phyloP scores from a whole-genome alignment of 495 filamentous ascomycete genomes.

The Cetradonia linearis region DNA sequence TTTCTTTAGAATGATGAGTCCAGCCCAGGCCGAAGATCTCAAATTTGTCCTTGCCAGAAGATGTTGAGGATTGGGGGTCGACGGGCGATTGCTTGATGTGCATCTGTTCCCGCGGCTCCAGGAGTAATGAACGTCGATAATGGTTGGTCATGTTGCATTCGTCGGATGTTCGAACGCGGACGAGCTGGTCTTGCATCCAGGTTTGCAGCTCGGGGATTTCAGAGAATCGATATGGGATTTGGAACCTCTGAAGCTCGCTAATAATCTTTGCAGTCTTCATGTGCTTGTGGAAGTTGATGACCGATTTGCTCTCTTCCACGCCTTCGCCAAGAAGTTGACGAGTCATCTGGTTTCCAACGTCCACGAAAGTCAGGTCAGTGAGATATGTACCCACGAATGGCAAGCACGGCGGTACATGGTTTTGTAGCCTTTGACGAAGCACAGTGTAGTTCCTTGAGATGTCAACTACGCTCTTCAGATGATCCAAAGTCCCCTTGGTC shows the following conservation, averaged over 20 bases:
- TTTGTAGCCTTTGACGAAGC: conserved; percentile 78
- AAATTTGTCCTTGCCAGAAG: conserved; percentile 41
- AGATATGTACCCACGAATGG: conserved; percentile 97
- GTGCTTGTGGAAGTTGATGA: conserved; percentile 99
- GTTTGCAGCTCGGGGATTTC: conserved; percentile 86
- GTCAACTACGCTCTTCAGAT: conserved; percentile 73
- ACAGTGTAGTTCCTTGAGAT: conserved; percentile 82
- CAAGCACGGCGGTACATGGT: conserved; percentile 82
- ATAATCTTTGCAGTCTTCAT: conserved; percentile 90
- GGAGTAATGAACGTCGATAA: conserved; percentile 73
- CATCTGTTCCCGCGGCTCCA: conserved; percentile 70
- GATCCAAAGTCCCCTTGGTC: conserved; percentile 68
- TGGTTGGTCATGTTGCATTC: conserved; percentile 74
- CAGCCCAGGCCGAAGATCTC: conserved; percentile 42
- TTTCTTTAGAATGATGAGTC: conserved; percentile 42
- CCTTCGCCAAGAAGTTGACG: conserved; percentile 37
- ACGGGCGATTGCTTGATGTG: conserved; percentile 14
- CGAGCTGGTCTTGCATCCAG: conserved; percentile 81
- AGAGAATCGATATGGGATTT: conserved; percentile 80
- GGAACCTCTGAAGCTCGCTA: conserved; percentile 91
- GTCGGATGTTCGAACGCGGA: conserved; percentile 68
- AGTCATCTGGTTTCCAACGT: conserved; percentile 79
- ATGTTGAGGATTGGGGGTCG: conserved; percentile 15
- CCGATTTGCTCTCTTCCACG: conserved; percentile 49
- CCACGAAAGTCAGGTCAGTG: conserved; percentile 68